These are phyloP conservation scores for Fraxinus xanthoxyloides DNA, from an alignment of 305 asterid genomes.

Conservation along the genomic window DNA sequence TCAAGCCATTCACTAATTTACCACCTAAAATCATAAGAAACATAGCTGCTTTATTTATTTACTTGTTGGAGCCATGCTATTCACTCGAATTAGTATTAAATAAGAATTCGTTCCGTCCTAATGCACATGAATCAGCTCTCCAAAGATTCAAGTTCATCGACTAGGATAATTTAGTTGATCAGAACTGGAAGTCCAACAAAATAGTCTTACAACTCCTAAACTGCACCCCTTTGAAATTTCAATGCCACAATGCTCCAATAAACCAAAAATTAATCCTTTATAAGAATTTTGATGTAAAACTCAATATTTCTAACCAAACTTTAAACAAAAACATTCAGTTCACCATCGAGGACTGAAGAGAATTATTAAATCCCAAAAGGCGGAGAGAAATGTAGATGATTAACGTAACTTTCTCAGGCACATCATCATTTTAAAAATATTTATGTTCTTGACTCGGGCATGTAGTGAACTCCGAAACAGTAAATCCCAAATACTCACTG, in stretches of 20 bases:
- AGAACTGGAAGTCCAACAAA: background rate
- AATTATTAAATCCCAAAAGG: background rate
- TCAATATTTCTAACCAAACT: background rate
- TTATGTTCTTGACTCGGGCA: background rate
- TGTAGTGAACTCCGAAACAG: background rate
- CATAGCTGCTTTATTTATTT: background rate
- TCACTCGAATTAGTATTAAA: background rate
- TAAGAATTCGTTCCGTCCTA: background rate
- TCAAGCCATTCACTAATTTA: background rate
- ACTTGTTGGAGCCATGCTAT: background rate
- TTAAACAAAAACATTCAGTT: background rate
- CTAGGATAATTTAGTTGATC: background rate
- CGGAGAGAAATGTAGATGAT: background rate
- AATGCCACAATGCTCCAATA: background rate
- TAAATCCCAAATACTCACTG: slow-evolving; percentile 43
- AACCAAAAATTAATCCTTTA: background rate
- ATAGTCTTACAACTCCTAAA: background rate
- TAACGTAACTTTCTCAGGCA: slow-evolving; percentile 4
- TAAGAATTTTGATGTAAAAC: background rate
- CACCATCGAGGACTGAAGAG: background rate
- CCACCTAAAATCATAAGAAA: background rate
- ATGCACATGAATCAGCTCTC: background rate
- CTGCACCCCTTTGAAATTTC: background rate
- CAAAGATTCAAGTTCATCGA: background rate
- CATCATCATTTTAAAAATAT: background rate